These are phyloP conservation scores for Thermothielavioides terrestris DNA, from an alignment of 495 filamentous ascomycete species.

Conservation along the genomic window DNA sequence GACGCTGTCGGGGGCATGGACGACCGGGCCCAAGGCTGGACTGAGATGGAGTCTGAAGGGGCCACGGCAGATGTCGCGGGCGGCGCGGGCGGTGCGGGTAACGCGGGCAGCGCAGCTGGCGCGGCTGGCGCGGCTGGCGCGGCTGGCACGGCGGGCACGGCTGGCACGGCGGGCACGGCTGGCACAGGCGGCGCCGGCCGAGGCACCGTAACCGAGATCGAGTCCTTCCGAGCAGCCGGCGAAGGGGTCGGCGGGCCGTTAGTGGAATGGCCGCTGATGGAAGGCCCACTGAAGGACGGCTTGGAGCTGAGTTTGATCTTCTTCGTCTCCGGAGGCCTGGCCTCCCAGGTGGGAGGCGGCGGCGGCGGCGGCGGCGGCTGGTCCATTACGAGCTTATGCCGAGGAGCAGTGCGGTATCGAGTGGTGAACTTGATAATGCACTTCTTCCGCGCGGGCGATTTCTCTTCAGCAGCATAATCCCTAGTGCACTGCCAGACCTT, in stretches of 20 bases:
- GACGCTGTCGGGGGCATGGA: conserved; percentile 12
- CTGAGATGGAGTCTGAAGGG: conserved; percentile 20
- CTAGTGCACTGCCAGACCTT: conserved; percentile 61
- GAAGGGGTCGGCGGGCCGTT: conserved; percentile 14
- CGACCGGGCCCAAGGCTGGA: conserved; percentile 13
- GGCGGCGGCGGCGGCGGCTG: conserved; percentile 11
- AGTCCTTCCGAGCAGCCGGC: conserved; percentile 16
- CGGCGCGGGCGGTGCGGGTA: background rate
- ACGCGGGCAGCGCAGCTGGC: too few species aligned
- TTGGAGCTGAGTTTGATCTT: conserved; percentile 26
- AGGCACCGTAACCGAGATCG: conserved; percentile 19
- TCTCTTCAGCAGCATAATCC: conserved; percentile 4
- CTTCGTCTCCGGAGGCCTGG: conserved; percentile 24
- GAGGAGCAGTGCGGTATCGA: conserved; percentile 26
- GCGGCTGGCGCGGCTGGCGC: too few species aligned
- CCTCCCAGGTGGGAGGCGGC: conserved; percentile 16
- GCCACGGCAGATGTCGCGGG: background rate
- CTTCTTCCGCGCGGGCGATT: conserved; percentile 14
- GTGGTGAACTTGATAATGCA: conserved; percentile 27
- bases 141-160: too few species aligned
- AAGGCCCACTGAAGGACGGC: conserved; percentile 18
- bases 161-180: too few species aligned
- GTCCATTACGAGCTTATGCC: conserved; percentile 15
- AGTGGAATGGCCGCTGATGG: conserved; percentile 8
- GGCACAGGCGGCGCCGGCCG: conserved; percentile 5